Base-by-base conservation (phyloP, 441 rosid species). In the Gossypium davidsonii region DNA sequence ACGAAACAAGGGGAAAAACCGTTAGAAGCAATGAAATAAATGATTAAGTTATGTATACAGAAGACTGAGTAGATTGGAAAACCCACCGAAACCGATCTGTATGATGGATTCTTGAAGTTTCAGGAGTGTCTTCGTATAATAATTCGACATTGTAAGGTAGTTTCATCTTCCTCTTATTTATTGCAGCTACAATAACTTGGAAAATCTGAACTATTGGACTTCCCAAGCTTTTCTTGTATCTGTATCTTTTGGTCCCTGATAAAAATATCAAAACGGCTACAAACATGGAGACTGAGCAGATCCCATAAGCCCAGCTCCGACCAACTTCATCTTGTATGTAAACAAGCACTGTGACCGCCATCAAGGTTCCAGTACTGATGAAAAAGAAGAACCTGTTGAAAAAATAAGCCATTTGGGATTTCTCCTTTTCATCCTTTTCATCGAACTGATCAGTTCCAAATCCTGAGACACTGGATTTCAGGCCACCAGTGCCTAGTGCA, bases 381-480 rank as follows among this genome's bases (percentile, higher is more conserved):
- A 79, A 77, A 75, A 85, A 75, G 79, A 83, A 85, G 79, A 85
- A 85, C 64, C 88, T 79, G 70, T 74, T 74, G 85, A 82, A 85
- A 73, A 85, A 85, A 66, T 78, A 78, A n/a, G 82, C 62, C 86
- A 85, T 83, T 42, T 83, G 85, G 17, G 77, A 52, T 57, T 80
- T 81, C 70, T 85, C 88, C 55, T 79, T 78, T 3, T 73, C 71
- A 31, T 85, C 82, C 39, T 76, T 79, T 56, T 76, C 84, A 63
- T 85, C 86, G 49, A 83, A 83, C 59, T 85, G 88, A 74, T 85
- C 84, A 0, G 85, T 83, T 76, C 86, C 88, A 3, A 83, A 85
- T 9, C 84, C 86, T 0, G 88, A 83, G 20, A 85, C 82, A 12
- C 86, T 83, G 1, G 88, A 83, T 77, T 85, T 85, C 2, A 85